Evolutionary conservation across 1,284 basidiomycete genomes (phyloP).

Genomic region (Pyrrhoderma noxium): DNA sequence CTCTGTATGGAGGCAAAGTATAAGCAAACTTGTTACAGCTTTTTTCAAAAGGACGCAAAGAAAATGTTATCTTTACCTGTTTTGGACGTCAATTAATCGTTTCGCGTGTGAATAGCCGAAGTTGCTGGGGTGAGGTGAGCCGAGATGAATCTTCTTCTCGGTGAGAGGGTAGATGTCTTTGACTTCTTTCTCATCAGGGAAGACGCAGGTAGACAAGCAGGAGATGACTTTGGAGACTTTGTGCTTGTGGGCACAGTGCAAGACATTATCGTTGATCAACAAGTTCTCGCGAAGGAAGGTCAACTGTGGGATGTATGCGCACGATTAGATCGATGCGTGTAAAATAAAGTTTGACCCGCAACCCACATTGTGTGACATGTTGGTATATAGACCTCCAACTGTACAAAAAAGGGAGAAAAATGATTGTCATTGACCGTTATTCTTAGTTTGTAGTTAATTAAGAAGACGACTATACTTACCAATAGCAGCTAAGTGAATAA

Average conservation of each 20-base stretch:
- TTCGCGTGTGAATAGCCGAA: constrained; percentile 92
- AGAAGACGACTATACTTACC: constrained; percentile 39
- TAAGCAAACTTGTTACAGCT: background rate
- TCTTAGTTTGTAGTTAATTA: too few species aligned
- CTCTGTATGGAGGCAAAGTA: constrained; percentile 38
- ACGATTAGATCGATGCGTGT: background rate
- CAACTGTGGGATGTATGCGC: too few species aligned
- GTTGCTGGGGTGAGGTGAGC: constrained; percentile 84
- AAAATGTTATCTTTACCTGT: constrained; percentile 52
- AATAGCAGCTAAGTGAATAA: constrained; percentile 83
- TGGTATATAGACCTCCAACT: constrained; percentile 88
- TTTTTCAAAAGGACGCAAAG: background rate
- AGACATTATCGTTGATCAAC: constrained; percentile 86
- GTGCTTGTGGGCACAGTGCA: constrained; percentile 62
- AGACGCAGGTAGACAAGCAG: constrained; percentile 84
- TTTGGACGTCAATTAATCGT: constrained; percentile 88
- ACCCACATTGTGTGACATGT: constrained; percentile 80
- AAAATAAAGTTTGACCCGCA: background rate
- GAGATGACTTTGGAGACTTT: constrained; percentile 71
- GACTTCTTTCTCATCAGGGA: constrained; percentile 60
- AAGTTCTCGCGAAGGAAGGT: constrained; percentile 87
- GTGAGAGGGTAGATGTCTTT: constrained; percentile 77
- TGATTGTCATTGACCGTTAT: too few species aligned
- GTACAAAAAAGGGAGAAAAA: constrained; percentile 1
- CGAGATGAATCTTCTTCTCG: constrained; percentile 81